phyloP scores from a whole-genome alignment of 1,139 yeast genomes.

The Suhomyces coccinellae region DNA sequence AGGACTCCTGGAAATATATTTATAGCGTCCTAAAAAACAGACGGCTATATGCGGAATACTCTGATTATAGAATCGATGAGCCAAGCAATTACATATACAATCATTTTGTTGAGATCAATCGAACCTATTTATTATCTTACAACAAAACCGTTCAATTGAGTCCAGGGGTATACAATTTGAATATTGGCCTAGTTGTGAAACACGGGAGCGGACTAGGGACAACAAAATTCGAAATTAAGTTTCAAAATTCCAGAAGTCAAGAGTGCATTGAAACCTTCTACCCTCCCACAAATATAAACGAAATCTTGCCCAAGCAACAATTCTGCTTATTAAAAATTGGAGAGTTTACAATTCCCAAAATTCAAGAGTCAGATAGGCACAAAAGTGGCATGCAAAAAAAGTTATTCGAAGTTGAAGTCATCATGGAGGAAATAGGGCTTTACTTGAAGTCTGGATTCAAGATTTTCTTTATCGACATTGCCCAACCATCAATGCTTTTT shows the following conservation, averaged over 20 bases:
- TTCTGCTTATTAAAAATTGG: constrained; percentile 57
- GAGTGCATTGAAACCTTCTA: constrained; percentile 40
- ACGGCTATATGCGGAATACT: constrained; percentile 52
- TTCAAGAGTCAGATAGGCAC: neutral
- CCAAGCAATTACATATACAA: constrained; percentile 47
- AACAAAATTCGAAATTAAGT: constrained; percentile 51
- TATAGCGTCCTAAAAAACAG: constrained; percentile 52
- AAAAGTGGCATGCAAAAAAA: constrained; percentile 19
- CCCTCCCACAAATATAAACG: constrained; percentile 60
- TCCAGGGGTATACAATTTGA: constrained; percentile 52
- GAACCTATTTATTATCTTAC: constrained; percentile 52
- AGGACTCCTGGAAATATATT: constrained; percentile 58
- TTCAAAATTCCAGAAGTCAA: constrained; percentile 23
- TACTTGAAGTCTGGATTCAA: constrained; percentile 57
- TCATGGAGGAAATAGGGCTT: constrained; percentile 62
- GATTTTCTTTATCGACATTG: constrained; percentile 57
- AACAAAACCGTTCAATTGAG: constrained; percentile 49
- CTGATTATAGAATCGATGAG: constrained; percentile 53
- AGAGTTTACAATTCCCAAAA: constrained; percentile 35
- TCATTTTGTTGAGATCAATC: constrained; percentile 47
- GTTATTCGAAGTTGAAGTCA: constrained; percentile 41
- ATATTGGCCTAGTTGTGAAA: constrained; percentile 54
- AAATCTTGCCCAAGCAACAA: constrained; percentile 54
- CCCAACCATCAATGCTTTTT: constrained; percentile 44
- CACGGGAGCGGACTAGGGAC: constrained; percentile 60